Percentiles rank a stretch among this genome's conserved stretches.
Conservation (phyloP, 257 asterid genomes). For the Solanum commersonii region DNA sequence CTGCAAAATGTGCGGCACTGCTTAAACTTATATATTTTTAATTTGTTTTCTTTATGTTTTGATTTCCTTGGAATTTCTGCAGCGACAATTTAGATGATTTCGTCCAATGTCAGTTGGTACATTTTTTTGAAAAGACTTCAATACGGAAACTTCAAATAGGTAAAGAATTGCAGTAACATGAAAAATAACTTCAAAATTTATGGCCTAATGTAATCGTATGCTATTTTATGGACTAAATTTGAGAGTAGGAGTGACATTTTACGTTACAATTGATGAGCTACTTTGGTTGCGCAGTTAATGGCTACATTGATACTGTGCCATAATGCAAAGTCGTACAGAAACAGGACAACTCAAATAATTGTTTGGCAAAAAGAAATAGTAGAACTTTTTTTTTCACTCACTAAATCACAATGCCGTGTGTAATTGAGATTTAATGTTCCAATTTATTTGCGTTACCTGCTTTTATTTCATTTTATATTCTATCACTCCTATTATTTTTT, state of each 20-base stretch:
- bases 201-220: not conserved
- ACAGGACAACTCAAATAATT: not conserved
- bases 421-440: not conserved
- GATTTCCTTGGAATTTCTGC: not conserved
- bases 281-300: not conserved
- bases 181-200: not conserved
- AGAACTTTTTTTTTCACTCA: not conserved
- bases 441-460: not conserved
- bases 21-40: not conserved
- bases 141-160: too few relatives aligned
- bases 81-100: not conserved
- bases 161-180: not conserved
- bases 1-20: not conserved
- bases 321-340: not conserved
- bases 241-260: not conserved
- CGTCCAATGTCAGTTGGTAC: not conserved
- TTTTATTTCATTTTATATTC: too few relatives aligned
- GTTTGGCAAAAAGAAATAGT: not conserved
- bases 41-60: not conserved
- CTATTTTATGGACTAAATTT: not conserved
- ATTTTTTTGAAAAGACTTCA: not conserved
- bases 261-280: not conserved
- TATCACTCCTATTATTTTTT: too few relatives aligned
- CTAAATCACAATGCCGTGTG: not conserved
- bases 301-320: not conserved